A percentile compares a stretch with the other conserved stretches of the same genome.
These are phyloP conservation scores for Phytophthora nicotianae DNA, from an alignment of 352 stramenopile genomes.

Conservation along the genomic window DNA sequence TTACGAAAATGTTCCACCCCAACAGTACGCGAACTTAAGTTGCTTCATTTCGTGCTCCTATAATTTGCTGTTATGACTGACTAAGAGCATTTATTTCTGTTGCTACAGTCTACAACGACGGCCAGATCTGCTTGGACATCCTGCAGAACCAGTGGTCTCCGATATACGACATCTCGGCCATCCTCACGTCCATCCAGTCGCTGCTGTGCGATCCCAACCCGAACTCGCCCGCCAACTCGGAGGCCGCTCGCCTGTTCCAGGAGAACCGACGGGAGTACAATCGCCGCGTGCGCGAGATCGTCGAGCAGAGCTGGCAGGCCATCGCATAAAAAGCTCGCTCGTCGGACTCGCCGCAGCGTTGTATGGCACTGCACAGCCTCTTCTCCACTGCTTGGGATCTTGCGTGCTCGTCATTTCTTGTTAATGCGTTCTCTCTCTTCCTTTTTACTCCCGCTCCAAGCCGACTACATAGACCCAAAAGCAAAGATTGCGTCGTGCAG, in stretches of 20 bases:
- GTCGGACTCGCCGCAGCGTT: conserved; percentile 19
- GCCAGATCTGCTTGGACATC: conserved; percentile 98
- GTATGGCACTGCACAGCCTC: conserved; percentile 14
- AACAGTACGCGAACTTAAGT: conserved; percentile 88
- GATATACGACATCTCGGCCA: conserved; percentile 99
- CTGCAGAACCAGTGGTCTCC: conserved; percentile 99
- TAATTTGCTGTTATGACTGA: conserved; percentile 3
- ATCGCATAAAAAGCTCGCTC: conserved; percentile 56
- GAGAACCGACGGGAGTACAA: conserved; percentile 99
- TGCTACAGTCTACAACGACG: conserved; percentile 87
- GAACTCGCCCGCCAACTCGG: conserved; percentile 98
- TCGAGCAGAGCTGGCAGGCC: conserved; percentile 98
- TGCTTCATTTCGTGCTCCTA: not conserved
- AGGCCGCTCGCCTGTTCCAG: conserved; percentile 97
- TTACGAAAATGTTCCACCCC: conserved; percentile 99
- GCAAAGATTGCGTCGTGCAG: conserved; percentile 9
- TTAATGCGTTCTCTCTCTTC: conserved; percentile 17
- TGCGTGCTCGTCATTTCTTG: conserved; percentile 18
- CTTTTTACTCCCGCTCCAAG: conserved; percentile 18
- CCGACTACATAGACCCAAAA: conserved; percentile 10
- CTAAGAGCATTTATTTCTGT: not conserved
- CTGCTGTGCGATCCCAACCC: conserved; percentile 99
- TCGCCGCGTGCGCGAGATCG: conserved; percentile 97
- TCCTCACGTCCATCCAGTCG: conserved; percentile 99
- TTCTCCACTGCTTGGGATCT: conserved; percentile 12